phyloP scores from a whole-genome alignment of 2,329 filamentous ascomycete genomes.

The Fusarium graminum region DNA sequence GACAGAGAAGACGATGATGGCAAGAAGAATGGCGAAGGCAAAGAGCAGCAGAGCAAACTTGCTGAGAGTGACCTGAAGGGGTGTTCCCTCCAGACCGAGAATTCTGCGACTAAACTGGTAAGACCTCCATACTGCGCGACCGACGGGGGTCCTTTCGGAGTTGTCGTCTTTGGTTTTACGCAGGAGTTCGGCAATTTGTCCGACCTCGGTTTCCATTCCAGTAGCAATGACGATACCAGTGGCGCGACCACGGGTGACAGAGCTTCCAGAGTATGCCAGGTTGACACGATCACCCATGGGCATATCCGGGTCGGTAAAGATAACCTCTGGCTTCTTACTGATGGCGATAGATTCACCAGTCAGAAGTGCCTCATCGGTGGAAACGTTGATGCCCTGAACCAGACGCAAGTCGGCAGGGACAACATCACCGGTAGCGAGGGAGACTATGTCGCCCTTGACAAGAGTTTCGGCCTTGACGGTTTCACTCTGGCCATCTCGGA shows the following conservation, averaged over 20 bases:
- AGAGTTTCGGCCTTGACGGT: conserved; percentile 68
- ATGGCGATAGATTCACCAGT: conserved; percentile 80
- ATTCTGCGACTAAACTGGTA: conserved; percentile 64
- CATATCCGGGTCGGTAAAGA: conserved; percentile 66
- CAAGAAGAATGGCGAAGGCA: conserved; percentile 73
- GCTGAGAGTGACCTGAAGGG: conserved; percentile 85
- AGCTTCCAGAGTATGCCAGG: conserved; percentile 78
- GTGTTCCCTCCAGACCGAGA: conserved; percentile 79
- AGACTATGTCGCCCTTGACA: conserved; percentile 75
- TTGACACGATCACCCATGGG: conserved; percentile 78
- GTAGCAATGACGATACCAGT: conserved; percentile 76
- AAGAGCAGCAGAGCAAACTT: conserved; percentile 88
- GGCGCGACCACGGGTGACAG: conserved; percentile 77
- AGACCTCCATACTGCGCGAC: conserved; percentile 58
- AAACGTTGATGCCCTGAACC: conserved; percentile 77
- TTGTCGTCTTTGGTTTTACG: conserved; percentile 66
- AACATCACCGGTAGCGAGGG: conserved; percentile 74
- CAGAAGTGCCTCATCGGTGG: conserved; percentile 80
- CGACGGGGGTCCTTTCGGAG: conserved; percentile 58
- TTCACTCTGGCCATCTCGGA: conserved; percentile 65
- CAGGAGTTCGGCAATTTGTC: conserved; percentile 79
- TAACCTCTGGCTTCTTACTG: conserved; percentile 71
- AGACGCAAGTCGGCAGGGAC: conserved; percentile 77
- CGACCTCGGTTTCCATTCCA: conserved; percentile 82
- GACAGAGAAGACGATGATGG: conserved; percentile 72